Evolutionary conservation across 805 yeast species (phyloP).

Genomic region (Saccharomycopsis lassenensis): DNA sequence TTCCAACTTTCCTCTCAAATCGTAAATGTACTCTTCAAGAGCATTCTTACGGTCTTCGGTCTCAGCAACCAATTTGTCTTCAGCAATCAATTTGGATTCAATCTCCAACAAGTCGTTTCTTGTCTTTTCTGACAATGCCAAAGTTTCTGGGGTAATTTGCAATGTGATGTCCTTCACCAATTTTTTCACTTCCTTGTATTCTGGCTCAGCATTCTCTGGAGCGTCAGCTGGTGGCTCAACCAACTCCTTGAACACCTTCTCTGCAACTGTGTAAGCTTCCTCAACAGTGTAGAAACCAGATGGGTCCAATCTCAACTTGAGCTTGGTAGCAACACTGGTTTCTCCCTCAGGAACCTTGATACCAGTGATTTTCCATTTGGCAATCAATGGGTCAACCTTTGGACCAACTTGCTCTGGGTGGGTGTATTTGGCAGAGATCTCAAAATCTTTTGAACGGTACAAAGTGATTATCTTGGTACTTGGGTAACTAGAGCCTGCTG

Average conservation of each 20-base stretch:
- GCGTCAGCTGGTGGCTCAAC: slow-evolving; percentile 35
- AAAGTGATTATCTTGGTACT: slow-evolving; percentile 90
- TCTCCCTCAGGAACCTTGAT: slow-evolving; percentile 73
- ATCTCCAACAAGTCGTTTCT: slow-evolving; percentile 61
- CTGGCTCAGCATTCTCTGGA: slow-evolving; percentile 64
- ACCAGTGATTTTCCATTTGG: slow-evolving; percentile 81
- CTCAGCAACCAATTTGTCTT: slow-evolving; percentile 94
- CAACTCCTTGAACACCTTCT: slow-evolving; percentile 79
- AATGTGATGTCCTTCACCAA: slow-evolving; percentile 84
- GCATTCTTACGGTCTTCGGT: slow-evolving; percentile 98
- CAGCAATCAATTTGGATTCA: slow-evolving; percentile 76
- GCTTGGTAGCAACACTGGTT: slow-evolving; percentile 69
- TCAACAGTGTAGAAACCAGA: slow-evolving; percentile 91
- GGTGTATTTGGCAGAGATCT: slow-evolving; percentile 78
- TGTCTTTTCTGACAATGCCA: slow-evolving; percentile 44
- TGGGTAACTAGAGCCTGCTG: slow-evolving; percentile 86
- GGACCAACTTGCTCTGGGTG: slow-evolving; percentile 60
- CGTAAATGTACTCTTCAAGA: slow-evolving; percentile 96
- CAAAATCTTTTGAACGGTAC: slow-evolving; percentile 84
- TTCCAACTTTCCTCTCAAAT: slow-evolving; percentile 91
- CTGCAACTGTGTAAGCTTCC: slow-evolving; percentile 91
- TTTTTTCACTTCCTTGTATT: slow-evolving; percentile 84
- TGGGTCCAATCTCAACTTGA: slow-evolving; percentile 95
- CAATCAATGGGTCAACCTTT: slow-evolving; percentile 54
- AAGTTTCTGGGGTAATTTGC: slow-evolving; percentile 46